Conservation (phyloP, 2,329 filamentous ascomycete species). For the Leptographium lundbergii region DNA sequence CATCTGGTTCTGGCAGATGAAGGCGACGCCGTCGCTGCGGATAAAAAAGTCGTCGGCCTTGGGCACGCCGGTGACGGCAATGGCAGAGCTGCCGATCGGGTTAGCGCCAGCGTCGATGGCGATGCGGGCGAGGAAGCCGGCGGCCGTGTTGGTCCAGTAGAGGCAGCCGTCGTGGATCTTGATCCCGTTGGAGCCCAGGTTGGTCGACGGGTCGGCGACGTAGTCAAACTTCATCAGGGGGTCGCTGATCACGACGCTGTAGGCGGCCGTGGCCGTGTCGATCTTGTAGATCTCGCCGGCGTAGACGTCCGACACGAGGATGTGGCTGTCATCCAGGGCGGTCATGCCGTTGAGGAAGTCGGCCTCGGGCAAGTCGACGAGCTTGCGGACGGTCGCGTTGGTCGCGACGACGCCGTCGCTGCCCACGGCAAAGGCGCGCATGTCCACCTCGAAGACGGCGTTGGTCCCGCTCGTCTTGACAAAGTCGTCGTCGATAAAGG, state of each 20-base stretch:
- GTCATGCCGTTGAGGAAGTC: constrained; percentile 17
- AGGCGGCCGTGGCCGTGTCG: constrained; percentile 13
- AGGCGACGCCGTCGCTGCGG: constrained; percentile 12
- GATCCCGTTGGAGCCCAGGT: constrained; percentile 15
- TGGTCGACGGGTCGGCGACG: background rate
- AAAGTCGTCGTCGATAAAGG: constrained; percentile 11
- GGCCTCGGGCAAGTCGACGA: constrained; percentile 12
- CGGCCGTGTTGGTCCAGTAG: constrained; percentile 17
- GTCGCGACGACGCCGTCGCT: background rate
- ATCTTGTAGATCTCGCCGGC: constrained; percentile 14
- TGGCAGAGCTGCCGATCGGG: constrained; percentile 7
- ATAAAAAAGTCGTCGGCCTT: constrained; percentile 14
- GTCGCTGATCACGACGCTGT: constrained; percentile 15
- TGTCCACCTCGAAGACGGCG: constrained; percentile 14
- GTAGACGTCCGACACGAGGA: constrained; percentile 15
- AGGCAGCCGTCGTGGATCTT: constrained; percentile 14
- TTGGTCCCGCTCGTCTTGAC: constrained; percentile 10
- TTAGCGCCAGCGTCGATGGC: constrained; percentile 8
- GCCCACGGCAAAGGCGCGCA: constrained; percentile 11
- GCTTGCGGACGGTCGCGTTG: constrained; percentile 11
- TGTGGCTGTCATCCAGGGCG: constrained; percentile 3
- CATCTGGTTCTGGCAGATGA: constrained; percentile 8
- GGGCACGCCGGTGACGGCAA: constrained; percentile 7
- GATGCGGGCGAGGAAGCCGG: constrained; percentile 13
- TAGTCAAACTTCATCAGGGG: constrained; percentile 10